Conservation (phyloP, 768 basidiomycete genomes). For the Rhizopogon salebrosus region DNA sequence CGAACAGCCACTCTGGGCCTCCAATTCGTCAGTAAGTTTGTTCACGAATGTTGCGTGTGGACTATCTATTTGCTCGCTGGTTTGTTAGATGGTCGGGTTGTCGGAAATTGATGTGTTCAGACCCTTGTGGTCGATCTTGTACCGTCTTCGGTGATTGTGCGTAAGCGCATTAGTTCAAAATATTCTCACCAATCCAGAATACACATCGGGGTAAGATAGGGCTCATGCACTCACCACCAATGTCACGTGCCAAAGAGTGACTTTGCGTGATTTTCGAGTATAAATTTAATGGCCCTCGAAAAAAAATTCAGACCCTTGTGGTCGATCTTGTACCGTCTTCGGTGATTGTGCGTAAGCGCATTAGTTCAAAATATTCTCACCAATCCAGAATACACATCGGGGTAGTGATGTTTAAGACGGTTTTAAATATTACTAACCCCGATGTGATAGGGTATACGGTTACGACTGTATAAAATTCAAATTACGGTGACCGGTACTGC, state of each 20-base stretch:
- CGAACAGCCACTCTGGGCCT: constrained; percentile 43
- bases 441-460: too few species aligned
- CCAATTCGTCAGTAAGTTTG: constrained; percentile 29
- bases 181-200: constrained; percentile 38
- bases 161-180: constrained; percentile 32
- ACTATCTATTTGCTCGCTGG: not conserved
- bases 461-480: too few species aligned
- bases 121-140: constrained; percentile 59
- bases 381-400: constrained; percentile 58
- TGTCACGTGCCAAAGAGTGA: too few species aligned
- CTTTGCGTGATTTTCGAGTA: too few species aligned
- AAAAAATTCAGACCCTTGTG: constrained; percentile 49
- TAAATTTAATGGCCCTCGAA: too few species aligned
- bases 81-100: constrained; percentile 40
- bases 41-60: not conserved
- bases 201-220: too few species aligned
- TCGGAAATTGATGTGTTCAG: constrained; percentile 37
- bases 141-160: constrained; percentile 59
- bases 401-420: too few species aligned
- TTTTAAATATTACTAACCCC: too few species aligned
- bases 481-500: too few species aligned
- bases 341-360: constrained; percentile 56
- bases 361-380: not conserved
- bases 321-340: constrained; percentile 58
- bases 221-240: too few species aligned